Evolutionary conservation across 148 eudicot species (phyloP).

Genomic region (Arctostaphylos glauca): DNA sequence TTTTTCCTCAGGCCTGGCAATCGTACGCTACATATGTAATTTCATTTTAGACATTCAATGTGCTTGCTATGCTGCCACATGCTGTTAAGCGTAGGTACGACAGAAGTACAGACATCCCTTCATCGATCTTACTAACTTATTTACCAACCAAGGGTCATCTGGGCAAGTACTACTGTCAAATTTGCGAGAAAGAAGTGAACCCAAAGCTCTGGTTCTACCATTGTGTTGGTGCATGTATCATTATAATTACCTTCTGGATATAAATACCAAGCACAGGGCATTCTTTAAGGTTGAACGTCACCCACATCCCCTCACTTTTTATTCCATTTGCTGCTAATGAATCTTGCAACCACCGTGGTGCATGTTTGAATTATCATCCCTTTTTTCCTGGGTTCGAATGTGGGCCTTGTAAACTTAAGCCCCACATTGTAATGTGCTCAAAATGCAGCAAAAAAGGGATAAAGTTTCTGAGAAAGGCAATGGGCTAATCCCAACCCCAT

Average conservation of each 20-base stretch:
- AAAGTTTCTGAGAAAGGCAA: neutral
- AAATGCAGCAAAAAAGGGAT: neutral
- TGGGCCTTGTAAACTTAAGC: neutral
- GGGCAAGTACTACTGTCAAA: neutral
- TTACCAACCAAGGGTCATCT: too few species aligned
- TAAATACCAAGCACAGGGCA: too few species aligned
- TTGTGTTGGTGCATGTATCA: neutral
- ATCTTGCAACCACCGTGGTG: neutral
- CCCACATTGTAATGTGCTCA: neutral
- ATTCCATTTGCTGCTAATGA: too few species aligned
- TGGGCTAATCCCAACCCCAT: neutral
- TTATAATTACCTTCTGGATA: too few species aligned
- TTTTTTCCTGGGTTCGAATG: neutral
- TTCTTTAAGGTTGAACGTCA: too few species aligned
- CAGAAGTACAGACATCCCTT: neutral
- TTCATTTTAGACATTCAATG: neutral
- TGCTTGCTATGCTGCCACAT: neutral
- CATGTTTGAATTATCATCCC: neutral
- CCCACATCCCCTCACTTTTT: too few species aligned
- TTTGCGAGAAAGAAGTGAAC: neutral
- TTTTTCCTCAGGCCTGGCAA: too few species aligned
- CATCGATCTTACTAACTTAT: neutral
- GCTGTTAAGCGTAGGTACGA: neutral
- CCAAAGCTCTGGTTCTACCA: slow-evolving; percentile 3
- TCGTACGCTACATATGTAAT: neutral